A percentile compares a stretch with the other conserved stretches of the same genome.
Conservation (phyloP, 1,284 basidiomycete genomes). For the Coniferiporia sulphurascens region DNA sequence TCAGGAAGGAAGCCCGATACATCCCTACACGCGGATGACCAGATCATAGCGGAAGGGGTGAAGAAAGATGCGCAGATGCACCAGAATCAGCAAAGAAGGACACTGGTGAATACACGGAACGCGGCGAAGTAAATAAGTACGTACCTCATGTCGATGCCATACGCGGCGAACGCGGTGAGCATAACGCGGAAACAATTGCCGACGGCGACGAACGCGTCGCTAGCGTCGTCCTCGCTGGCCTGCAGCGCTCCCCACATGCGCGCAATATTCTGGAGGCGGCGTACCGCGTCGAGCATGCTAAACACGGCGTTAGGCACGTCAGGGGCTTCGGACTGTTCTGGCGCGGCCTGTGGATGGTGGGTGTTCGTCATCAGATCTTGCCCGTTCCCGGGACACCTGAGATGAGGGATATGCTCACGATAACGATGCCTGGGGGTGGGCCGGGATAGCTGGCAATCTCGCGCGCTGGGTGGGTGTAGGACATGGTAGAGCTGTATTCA, state of each 20-base stretch:
- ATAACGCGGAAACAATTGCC: constrained; percentile 90
- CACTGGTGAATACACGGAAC: not conserved
- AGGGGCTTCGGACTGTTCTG: constrained; percentile 21
- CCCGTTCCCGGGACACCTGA: not conserved
- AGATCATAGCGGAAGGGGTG: not conserved
- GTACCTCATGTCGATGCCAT: constrained; percentile 80
- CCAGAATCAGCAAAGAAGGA: not conserved
- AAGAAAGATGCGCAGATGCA: not conserved
- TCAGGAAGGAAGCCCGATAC: constrained; percentile 77
- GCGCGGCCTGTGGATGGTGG: not conserved
- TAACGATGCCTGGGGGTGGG: too few relatives aligned
- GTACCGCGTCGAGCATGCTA: constrained; percentile 80
- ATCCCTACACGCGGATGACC: constrained; percentile 50
- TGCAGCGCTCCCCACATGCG: constrained; percentile 69
- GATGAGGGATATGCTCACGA: not conserved
- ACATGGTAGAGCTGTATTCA: too few relatives aligned
- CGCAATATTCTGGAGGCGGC: constrained; percentile 80
- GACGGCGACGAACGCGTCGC: constrained; percentile 89
- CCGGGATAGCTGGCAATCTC: too few relatives aligned
- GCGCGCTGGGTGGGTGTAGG: too few relatives aligned
- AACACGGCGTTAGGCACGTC: constrained; percentile 69
- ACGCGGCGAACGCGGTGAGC: constrained; percentile 73
- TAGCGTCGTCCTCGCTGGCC: constrained; percentile 76
- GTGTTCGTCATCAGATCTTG: not conserved
- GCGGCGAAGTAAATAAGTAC: constrained; percentile 25